phyloP scores from a whole-genome alignment of 805 yeast species.

The Kazachstania viticola region DNA sequence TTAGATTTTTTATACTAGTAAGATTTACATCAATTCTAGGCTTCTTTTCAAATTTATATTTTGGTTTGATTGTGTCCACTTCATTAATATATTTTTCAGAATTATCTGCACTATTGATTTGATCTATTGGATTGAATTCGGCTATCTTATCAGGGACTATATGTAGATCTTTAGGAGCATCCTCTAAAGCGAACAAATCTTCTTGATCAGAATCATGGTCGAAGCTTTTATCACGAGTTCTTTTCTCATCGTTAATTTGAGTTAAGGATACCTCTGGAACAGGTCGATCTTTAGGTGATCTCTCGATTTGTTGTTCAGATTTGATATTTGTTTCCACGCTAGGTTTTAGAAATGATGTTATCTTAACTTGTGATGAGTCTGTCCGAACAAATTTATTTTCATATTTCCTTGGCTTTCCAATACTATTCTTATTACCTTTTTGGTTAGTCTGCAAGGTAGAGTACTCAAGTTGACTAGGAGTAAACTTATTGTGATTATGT shows the following conservation, averaged over 20 bases:
- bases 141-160: not conserved
- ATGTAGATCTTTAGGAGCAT: too few species aligned
- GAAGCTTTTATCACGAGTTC: not conserved
- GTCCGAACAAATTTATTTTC: conserved; percentile 27
- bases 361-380: conserved; percentile 24
- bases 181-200: not conserved
- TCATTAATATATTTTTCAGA: not conserved
- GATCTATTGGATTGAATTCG: too few species aligned
- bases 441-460: too few species aligned
- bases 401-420: conserved; percentile 20
- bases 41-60: conserved; percentile 13
- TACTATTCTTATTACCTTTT: conserved; percentile 2
- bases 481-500: too few species aligned
- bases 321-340: not conserved
- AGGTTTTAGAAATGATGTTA: conserved; percentile 16
- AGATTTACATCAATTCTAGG: conserved; percentile 36
- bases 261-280: not conserved
- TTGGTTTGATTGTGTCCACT: not conserved
- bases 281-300: not conserved
- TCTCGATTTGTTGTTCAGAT: not conserved
- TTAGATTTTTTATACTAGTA: conserved; percentile 46
- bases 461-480: not conserved
- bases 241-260: not conserved
- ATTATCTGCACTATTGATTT: too few species aligned
- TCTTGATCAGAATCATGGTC: conserved; percentile 3